These are phyloP conservation scores for Xylaria sp. DNA, from an alignment of 495 filamentous ascomycete genomes.

Conservation along the genomic window DNA sequence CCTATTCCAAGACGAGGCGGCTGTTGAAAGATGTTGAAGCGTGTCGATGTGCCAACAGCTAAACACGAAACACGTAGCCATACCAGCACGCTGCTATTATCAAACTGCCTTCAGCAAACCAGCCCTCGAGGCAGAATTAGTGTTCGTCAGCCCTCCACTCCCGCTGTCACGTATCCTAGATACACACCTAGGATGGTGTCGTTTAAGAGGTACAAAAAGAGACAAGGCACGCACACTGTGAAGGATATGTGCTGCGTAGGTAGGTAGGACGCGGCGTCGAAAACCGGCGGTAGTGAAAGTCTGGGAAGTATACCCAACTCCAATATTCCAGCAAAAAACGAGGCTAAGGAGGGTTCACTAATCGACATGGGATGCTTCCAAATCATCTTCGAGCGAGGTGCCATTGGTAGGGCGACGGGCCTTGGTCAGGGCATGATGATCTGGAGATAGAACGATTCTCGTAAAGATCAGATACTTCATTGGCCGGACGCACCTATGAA, in stretches of 20 bases:
- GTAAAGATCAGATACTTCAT: conserved; percentile 10
- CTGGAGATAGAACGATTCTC: conserved; percentile 15
- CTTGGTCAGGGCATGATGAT: conserved; percentile 9
- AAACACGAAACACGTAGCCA: not conserved
- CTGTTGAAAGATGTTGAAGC: not conserved
- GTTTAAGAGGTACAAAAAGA: conserved; percentile 9
- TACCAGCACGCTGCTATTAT: conserved; percentile 1
- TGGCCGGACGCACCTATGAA: conserved; percentile 7
- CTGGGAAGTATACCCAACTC: conserved; percentile 6
- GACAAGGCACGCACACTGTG: conserved; percentile 20
- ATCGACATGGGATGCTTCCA: conserved; percentile 10
- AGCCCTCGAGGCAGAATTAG: not conserved
- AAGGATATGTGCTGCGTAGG: not conserved
- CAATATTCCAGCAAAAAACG: conserved; percentile 6
- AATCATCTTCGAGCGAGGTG: not conserved
- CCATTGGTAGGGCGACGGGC: not conserved
- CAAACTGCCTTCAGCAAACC: not conserved
- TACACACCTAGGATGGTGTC: conserved; percentile 14
- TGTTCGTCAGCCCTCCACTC: not conserved
- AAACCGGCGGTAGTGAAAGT: conserved; percentile 3
- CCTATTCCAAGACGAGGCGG: not conserved
- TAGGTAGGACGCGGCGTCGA: not conserved
- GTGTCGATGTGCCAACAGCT: conserved; percentile 7
- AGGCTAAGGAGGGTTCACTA: not conserved
- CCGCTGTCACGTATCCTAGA: not conserved